Percentiles rank a stretch among this genome's conserved stretches.
Conservation (phyloP, 2,329 filamentous ascomycete species). For the Curvularia eragrostidis region DNA sequence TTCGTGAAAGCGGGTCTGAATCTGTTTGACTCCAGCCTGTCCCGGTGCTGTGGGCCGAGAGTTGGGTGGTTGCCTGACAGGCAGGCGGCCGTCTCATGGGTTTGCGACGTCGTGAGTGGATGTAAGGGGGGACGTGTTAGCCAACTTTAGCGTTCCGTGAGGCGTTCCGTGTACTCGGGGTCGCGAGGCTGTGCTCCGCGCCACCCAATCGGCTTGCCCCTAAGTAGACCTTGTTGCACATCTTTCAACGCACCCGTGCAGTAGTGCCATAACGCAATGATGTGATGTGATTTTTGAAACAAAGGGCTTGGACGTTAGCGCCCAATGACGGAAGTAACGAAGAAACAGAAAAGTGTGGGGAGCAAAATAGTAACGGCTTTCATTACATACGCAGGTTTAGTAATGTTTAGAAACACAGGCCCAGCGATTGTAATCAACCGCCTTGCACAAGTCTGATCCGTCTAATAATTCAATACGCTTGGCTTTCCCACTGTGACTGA, state of each 20-base stretch:
- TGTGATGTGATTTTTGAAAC: background rate
- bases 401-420: background rate
- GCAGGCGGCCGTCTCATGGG: background rate
- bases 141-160: background rate
- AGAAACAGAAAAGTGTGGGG: background rate
- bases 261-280: background rate
- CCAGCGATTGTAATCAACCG: background rate
- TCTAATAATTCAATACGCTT: constrained; percentile 13
- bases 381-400: background rate
- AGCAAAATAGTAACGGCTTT: background rate
- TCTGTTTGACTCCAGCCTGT: background rate
- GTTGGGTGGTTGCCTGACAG: background rate
- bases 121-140: background rate
- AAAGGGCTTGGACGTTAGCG: background rate
- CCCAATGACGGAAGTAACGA: background rate
- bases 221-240: background rate
- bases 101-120: background rate
- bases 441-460: constrained; percentile 1
- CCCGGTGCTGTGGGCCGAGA: background rate
- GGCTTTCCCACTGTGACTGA: constrained; percentile 9
- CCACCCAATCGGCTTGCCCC: background rate
- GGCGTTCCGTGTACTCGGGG: constrained; percentile 1
- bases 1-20: background rate
- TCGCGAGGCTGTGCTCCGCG: background rate
- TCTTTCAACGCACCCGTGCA: background rate